These are phyloP conservation scores for Coniferiporia weirii DNA, from an alignment of 1,284 basidiomycete species.

Conservation along the genomic window DNA sequence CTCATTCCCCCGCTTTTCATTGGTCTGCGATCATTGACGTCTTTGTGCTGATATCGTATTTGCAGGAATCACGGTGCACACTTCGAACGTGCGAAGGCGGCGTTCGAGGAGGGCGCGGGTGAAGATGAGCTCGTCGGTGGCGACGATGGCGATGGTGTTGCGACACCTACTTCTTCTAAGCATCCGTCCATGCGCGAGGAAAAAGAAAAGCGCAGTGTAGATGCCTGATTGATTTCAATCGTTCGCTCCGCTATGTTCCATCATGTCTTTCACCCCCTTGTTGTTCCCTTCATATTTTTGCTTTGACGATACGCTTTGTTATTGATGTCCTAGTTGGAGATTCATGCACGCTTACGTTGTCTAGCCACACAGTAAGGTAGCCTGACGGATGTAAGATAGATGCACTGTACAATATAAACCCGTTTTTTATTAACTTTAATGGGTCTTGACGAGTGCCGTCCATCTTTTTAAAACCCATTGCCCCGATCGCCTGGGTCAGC, in stretches of 20 bases:
- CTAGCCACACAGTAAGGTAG: too few species aligned
- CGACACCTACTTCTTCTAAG: neutral
- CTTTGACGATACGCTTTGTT: neutral
- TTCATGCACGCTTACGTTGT: too few species aligned
- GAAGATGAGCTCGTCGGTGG: conserved; percentile 34
- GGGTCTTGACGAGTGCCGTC: too few species aligned
- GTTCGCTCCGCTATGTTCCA: neutral
- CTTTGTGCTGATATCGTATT: neutral
- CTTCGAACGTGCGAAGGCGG: conserved; percentile 79
- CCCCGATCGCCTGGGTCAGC: too few species aligned
- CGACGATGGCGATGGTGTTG: conserved; percentile 6
- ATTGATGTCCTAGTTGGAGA: too few species aligned
- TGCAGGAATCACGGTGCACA: conserved; percentile 59
- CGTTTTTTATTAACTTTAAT: too few species aligned
- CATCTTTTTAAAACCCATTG: too few species aligned
- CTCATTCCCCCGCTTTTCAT: neutral
- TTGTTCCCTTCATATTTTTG: neutral
- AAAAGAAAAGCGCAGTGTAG: neutral
- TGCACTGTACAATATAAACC: too few species aligned
- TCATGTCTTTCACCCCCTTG: neutral
- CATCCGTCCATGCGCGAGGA: neutral
- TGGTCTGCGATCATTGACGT: conserved; percentile 13
- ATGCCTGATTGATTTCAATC: neutral
- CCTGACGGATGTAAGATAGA: too few species aligned
- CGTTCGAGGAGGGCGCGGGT: conserved; percentile 71